These are phyloP conservation scores for Sclerotinia borealis DNA, from an alignment of 2,329 filamentous ascomycete species.

Conservation along the genomic window DNA sequence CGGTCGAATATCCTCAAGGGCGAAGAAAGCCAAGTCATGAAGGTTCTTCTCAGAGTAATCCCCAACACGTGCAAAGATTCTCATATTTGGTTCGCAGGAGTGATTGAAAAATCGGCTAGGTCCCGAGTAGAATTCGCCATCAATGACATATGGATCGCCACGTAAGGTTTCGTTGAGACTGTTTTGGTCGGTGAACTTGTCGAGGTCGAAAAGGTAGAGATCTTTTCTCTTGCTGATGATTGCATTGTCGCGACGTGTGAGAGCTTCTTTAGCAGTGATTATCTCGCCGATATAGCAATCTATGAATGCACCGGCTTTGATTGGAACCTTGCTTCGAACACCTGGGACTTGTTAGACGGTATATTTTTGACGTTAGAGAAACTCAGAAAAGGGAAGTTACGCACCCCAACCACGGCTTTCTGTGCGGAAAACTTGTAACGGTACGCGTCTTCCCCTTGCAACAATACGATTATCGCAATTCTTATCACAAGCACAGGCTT, in stretches of 20 bases:
- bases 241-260: constrained; percentile 53
- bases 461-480: constrained; percentile 71
- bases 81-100: constrained; percentile 70
- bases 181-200: constrained; percentile 64
- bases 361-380: not conserved
- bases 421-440: constrained; percentile 73
- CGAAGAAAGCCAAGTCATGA: constrained; percentile 74
- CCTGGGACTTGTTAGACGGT: constrained; percentile 36
- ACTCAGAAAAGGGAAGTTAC: constrained; percentile 24
- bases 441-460: constrained; percentile 63
- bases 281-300: constrained; percentile 73
- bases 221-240: constrained; percentile 58
- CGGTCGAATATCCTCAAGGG: constrained; percentile 56
- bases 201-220: constrained; percentile 73
- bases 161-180: constrained; percentile 52
- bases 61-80: constrained; percentile 73
- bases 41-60: constrained; percentile 69
- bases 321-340: constrained; percentile 56
- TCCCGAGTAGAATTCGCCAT: constrained; percentile 71
- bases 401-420: constrained; percentile 68
- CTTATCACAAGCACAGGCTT: constrained; percentile 57
- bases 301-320: constrained; percentile 70
- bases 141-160: constrained; percentile 52
- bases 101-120: constrained; percentile 81
- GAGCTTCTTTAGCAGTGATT: constrained; percentile 58